phyloP scores from a whole-genome alignment of 78 protist species.

The Dictyostelium purpureum region DNA sequence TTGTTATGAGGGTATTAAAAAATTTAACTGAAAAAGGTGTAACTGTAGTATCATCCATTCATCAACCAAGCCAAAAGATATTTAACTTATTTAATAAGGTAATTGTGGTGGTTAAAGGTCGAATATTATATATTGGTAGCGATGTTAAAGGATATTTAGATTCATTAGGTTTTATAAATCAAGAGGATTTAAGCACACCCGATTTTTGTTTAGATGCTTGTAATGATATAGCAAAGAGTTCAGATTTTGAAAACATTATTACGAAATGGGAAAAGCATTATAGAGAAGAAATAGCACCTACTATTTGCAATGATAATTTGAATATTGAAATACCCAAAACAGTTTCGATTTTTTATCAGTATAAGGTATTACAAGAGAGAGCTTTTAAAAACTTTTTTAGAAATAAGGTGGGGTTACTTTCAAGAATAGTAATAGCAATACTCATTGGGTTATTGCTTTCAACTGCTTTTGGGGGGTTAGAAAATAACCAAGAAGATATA shows the following conservation, averaged over 20 bases:
- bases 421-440: background rate
- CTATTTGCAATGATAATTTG: background rate
- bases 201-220: slow-evolving; percentile 47
- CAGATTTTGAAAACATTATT: slow-evolving; percentile 6
- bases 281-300: background rate
- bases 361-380: background rate
- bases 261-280: slow-evolving; percentile 38
- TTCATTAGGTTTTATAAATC: slow-evolving; percentile 17
- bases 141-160: slow-evolving; percentile 11
- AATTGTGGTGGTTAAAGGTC: slow-evolving; percentile 24
- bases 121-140: slow-evolving; percentile 27
- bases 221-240: slow-evolving; percentile 16
- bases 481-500: background rate
- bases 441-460: slow-evolving; percentile 42
- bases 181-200: slow-evolving; percentile 26
- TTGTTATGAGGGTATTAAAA: slow-evolving; percentile 17
- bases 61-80: slow-evolving; percentile 60
- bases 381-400: slow-evolving; percentile 15
- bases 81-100: slow-evolving; percentile 30
- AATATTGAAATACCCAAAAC: background rate
- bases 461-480: slow-evolving; percentile 34
- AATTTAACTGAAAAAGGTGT: slow-evolving; percentile 28
- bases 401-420: background rate
- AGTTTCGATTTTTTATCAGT: background rate
- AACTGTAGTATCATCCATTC: slow-evolving; percentile 47